A percentile compares a stretch with the other conserved stretches of the same genome.
These are phyloP conservation scores for Trichoderma hamatum DNA, from an alignment of 2,329 filamentous ascomycete genomes.

Conservation along the genomic window DNA sequence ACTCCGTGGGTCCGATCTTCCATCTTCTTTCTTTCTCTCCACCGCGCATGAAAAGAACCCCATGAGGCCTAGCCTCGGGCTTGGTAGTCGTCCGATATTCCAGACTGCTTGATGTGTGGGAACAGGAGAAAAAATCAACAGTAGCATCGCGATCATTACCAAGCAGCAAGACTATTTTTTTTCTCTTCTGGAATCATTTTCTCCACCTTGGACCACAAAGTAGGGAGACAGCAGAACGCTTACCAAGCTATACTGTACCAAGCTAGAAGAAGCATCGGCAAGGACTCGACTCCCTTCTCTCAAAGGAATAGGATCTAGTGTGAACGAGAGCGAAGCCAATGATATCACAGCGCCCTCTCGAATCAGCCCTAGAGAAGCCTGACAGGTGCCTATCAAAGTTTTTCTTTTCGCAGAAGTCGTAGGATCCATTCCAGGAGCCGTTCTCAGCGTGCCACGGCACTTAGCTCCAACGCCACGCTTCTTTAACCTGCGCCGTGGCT, in stretches of 20 bases:
- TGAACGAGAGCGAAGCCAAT: background rate
- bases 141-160: background rate
- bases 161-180: background rate
- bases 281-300: background rate
- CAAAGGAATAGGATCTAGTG: background rate
- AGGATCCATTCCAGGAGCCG: conserved; percentile 14
- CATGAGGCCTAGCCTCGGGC: conserved; percentile 23
- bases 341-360: background rate
- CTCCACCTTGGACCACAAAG: background rate
- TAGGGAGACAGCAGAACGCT: background rate
- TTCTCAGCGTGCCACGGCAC: conserved; percentile 3
- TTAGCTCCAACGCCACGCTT: conserved; percentile 16
- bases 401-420: background rate
- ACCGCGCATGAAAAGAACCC: conserved; percentile 10
- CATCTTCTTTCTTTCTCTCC: conserved; percentile 1
- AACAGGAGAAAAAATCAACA: background rate
- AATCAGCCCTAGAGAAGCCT: conserved; percentile 19
- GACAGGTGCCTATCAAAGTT: background rate
- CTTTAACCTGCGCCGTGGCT: background rate
- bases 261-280: background rate
- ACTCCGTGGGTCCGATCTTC: conserved; percentile 21
- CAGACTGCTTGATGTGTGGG: background rate
- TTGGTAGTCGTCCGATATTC: conserved; percentile 13
- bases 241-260: conserved; percentile 8
- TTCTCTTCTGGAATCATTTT: background rate